Evolutionary conservation across 1,284 basidiomycete species (phyloP), one percentile per base, ranked within the genome.

Genomic region (Sanghuangporus weigelae): DNA sequence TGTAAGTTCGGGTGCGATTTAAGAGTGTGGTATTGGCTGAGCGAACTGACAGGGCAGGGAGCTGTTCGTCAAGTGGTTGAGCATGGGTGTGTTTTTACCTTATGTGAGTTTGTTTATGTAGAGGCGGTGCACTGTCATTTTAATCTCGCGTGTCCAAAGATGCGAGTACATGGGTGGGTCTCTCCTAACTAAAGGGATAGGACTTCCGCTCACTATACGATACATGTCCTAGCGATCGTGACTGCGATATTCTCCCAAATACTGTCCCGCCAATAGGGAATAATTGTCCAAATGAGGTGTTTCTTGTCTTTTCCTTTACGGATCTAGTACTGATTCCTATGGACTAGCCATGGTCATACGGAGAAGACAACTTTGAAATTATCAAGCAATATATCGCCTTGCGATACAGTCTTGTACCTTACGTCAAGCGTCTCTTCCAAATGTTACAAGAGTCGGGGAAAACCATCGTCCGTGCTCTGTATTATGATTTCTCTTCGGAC

Each of bases 331-430:
- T 40, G n/a, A 21, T 1, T 48, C 26, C 38, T 39, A 7, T 19
- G 16, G 19, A 19, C 12, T 51, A 78, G 75, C 77, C 76, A 19
- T 78, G 77, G 77, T 69, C 76, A 0, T 78, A 77, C 59, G 77
- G 77, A 7, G 74, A 73, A 48, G 76, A 74, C 0, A 79, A 78
- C 62, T 77, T 77, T 57, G 67, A 69, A 16, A 75, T 77, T 36
- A 71, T 77, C 66, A 78, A 78, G 12, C 62, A 78, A 76, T 78
- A 78, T 64, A 78, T 78, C 57, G 68, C 71, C 1, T 68, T 77
- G 14, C 73, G 78, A 12, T 78, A 78, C 67, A 72, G 75, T 63
- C 68, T 77, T 14, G 65, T 74, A 1, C 76, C 75, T 6, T 78
- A 78, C 63, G 71, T 77, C 62, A 75, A 73, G 66, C 68, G 44